A percentile compares a stretch with the other conserved stretches of the same genome.
These are phyloP conservation scores for Fomitopsis schrenkii DNA, from an alignment of 1,284 basidiomycete genomes.

Conservation along the genomic window DNA sequence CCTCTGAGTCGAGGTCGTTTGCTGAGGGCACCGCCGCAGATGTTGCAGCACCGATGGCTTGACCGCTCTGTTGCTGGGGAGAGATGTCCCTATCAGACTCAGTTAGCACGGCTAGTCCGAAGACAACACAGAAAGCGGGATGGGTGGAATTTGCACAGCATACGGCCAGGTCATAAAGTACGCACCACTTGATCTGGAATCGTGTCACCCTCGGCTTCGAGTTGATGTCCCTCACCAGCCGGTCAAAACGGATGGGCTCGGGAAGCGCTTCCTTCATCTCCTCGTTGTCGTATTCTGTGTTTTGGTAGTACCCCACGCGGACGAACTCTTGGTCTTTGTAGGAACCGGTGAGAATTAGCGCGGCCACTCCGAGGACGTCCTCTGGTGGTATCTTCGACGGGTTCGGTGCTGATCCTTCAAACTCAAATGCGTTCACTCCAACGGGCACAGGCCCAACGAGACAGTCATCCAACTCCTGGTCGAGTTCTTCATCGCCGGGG, in stretches of 20 bases:
- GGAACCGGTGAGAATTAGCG: constrained; percentile 87
- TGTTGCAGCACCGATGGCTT: constrained; percentile 57
- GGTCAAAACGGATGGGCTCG: constrained; percentile 68
- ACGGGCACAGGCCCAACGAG: constrained; percentile 94
- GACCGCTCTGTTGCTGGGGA: constrained; percentile 46
- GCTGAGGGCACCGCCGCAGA: constrained; percentile 80
- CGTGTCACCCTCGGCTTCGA: constrained; percentile 93
- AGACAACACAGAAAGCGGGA: background rate
- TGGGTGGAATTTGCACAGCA: background rate
- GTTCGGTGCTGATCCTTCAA: constrained; percentile 76
- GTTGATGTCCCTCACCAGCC: constrained; percentile 84
- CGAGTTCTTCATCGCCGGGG: constrained; percentile 86
- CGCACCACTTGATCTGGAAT: constrained; percentile 82
- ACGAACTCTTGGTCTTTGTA: constrained; percentile 97
- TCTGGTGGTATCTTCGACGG: constrained; percentile 74
- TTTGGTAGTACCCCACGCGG: constrained; percentile 98
- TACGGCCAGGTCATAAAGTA: constrained; percentile 11
- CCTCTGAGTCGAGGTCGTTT: constrained; percentile 54
- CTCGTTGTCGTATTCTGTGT: constrained; percentile 96
- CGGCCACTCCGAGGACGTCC: constrained; percentile 87
- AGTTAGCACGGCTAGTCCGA: background rate
- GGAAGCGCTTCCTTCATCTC: constrained; percentile 81
- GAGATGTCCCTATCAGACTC: constrained; percentile 59
- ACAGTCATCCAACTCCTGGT: constrained; percentile 95
- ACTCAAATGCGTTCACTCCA: constrained; percentile 96